Base-by-base conservation (phyloP, 306 rosid genomes). In the Acacia crassicarpa region DNA sequence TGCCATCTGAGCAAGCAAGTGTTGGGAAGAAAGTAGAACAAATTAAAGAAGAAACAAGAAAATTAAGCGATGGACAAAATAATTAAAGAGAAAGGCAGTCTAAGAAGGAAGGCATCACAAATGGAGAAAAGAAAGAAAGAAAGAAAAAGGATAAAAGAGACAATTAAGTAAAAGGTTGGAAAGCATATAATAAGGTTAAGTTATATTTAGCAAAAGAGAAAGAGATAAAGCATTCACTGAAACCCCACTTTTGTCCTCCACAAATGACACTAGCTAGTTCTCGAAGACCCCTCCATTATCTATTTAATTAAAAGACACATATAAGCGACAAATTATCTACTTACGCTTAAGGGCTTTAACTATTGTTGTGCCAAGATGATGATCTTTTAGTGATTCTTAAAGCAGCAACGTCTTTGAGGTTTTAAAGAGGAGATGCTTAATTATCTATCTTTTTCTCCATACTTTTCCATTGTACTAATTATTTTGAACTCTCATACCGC, bases 381-480 rank as follows among this genome's bases (percentile, higher is more conserved):
- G 85, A 88, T 92, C 97, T 90, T 94, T 92, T 88, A 82, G 90
- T 80, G 97, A 94, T 94, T 91, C 92, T 38, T 90, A 92, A 92
- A 92, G 97, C 85, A 79, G 86, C 56, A 88, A 88, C 92, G 87
- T 85, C 97, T 91, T 92, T 89, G 90, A 9, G 89, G 91, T 88
- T 86, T 86, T 87, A 90, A 94, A 91, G 93, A 85, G 67, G 82
- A 89, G 93, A 92, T 92, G 94, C 94, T 89, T 88, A 77, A 84
- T 87, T 75, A 89, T 87, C 84, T 75, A 89, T 87, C 84, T 79
- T 85, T 87, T 87, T 82, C 86, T 80, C 85, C 86, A 91, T 86
- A 79, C 76, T 72, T 79, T 82, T 75, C 51, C 75, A 46, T 65
- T 76, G 76, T 53, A 74, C 67, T 78, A 75, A 81, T 76, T 78